A percentile compares a stretch with the other conserved stretches of the same genome.
Conservation (phyloP, 345 rosid species). For the Eucalyptus rudis region DNA sequence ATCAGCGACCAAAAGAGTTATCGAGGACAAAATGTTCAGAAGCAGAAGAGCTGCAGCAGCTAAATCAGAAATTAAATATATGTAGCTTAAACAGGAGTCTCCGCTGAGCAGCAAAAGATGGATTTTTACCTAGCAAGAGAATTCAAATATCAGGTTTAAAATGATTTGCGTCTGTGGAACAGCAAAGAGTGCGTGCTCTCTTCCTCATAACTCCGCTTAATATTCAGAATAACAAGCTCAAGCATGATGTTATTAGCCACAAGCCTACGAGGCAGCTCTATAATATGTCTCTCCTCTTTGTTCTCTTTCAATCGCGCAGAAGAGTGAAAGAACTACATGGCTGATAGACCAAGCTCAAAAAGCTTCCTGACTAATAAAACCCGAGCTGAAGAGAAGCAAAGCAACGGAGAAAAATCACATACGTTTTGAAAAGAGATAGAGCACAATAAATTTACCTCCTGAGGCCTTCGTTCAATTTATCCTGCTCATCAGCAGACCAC, state of each 20-base stretch:
- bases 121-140: not conserved
- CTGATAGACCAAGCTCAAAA: not conserved
- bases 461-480: constrained; percentile 56
- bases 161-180: not conserved
- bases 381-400: not conserved
- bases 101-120: not conserved
- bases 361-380: not conserved
- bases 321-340: not conserved
- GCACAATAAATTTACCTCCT: not conserved
- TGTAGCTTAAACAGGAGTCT: not conserved
- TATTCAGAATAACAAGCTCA: not conserved
- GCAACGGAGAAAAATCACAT: not conserved
- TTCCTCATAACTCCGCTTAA: not conserved
- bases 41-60: not conserved
- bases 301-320: not conserved
- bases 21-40: not conserved
- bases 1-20: not conserved
- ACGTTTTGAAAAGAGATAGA: not conserved
- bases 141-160: not conserved
- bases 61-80: not conserved
- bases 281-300: not conserved
- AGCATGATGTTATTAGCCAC: not conserved
- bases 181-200: not conserved
- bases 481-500: constrained; percentile 82
- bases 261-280: not conserved